Base-by-base conservation (phyloP, 148 eudicot species). In the Chenopodium berlandieri region DNA sequence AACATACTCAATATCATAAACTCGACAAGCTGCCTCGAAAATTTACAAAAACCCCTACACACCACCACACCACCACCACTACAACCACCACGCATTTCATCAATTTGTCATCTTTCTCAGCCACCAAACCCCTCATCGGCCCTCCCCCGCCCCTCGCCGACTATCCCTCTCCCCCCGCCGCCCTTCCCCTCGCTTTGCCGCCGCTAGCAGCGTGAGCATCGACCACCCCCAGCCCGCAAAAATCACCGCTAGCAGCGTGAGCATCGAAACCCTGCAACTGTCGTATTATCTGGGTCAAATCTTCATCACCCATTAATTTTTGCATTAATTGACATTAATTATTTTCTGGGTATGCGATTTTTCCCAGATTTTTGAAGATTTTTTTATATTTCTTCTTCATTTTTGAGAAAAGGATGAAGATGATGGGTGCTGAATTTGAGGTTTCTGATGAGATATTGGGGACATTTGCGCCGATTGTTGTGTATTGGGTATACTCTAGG, bases 401-500 rank as follows among this genome's bases (percentile, higher is more conserved):
- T 34, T 37, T 47, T 14, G 1, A 54, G 60, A 50, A 25, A 50
- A 25, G 12, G 11, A 62, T 19, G 48, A 50, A 50, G 54, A 80
- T 63, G 67, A 83, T 89, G 89, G 91, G 74, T 19, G 78, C 88
- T 19, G 50, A 75, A 47, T 64, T 73, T 5, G 82, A 78, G 64
- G 67, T 93, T 0, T 93, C 97, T 4, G 97, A 93, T 85, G 95
- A 93, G 79, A 54, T 93, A 19, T 65, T 93, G 85, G 98, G 96
- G 7, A 95, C 98, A 0, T 81, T 95, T 82, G 91, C 79, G 23
- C 96, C 98, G 16, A 88, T 95, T 48, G 50, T 89, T 56, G 92
- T 95, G 47, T 95, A 95, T 79, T 95, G 98, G 98, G 82, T 84
- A 13, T 93, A 95, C 71, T 95, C 98, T 7, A 92, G 97, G 60